phyloP scores from a whole-genome alignment of 2,329 filamentous ascomycete species.

The Fusarium proliferatum region DNA sequence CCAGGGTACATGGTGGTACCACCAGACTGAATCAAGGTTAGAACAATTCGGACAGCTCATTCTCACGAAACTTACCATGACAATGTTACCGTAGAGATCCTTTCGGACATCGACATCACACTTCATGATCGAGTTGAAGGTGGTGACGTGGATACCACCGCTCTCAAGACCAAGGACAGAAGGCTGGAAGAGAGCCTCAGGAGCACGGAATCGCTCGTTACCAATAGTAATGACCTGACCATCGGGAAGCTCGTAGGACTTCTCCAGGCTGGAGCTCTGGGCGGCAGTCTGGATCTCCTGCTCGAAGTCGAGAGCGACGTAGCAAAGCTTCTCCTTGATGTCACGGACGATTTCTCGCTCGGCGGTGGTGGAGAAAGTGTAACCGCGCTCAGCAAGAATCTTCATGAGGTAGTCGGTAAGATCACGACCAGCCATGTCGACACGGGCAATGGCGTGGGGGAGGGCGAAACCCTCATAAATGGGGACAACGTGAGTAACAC shows the following conservation, averaged over 20 bases:
- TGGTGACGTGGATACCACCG: slow-evolving; percentile 99
- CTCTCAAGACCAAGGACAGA: slow-evolving; percentile 97
- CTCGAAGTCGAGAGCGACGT: slow-evolving; percentile 99
- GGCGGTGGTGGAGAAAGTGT: slow-evolving; percentile 99
- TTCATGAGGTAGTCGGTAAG: slow-evolving; percentile 99
- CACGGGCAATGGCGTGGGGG: slow-evolving; percentile 99
- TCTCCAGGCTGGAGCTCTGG: slow-evolving; percentile 98
- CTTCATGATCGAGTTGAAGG: slow-evolving; percentile 99
- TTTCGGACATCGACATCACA: slow-evolving; percentile 99
- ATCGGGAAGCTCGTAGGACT: slow-evolving; percentile 99
- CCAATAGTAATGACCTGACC: slow-evolving; percentile 99
- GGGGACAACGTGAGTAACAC: slow-evolving; percentile 99
- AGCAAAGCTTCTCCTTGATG: slow-evolving; percentile 99
- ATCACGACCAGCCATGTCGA: slow-evolving; percentile 99
- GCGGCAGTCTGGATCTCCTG: slow-evolving; percentile 99
- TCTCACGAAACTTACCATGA: slow-evolving; percentile 83
- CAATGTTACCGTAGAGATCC: slow-evolving; percentile 99
- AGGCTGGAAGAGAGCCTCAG: slow-evolving; percentile 99
- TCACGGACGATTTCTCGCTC: slow-evolving; percentile 99
- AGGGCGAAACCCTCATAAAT: slow-evolving; percentile 99
- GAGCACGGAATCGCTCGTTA: slow-evolving; percentile 99
- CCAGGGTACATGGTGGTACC: slow-evolving; percentile 99
- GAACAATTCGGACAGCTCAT: slow-evolving; percentile 19
- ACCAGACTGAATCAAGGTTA: slow-evolving; percentile 79
- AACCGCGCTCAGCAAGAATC: slow-evolving; percentile 99